Base-by-base conservation (phyloP, 164 flowering plant genomes). In the Echeveria elegans region DNA sequence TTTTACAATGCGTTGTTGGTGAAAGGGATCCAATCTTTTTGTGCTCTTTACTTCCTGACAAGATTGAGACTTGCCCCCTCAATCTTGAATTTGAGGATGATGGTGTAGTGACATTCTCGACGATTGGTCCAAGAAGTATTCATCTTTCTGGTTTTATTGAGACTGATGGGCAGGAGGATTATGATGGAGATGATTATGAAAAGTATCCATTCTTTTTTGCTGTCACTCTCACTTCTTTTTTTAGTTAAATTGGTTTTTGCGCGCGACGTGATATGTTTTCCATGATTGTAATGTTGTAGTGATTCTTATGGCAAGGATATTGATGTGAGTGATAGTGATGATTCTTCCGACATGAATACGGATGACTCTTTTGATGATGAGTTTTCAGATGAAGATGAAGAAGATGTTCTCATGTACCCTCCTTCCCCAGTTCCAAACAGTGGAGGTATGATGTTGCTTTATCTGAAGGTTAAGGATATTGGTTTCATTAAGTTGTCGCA, bases 1-100 rank as follows among this genome's bases (percentile, higher is more conserved):
- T 83, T 30, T 69, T 94, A 68, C 90, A 88, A 68, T 88, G 96
- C 72, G 74, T 76, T 18, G 82, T 84, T 6, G 93, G 92, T 26
- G 81, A 84, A 26, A 82, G 78, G 61, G 71, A 47, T 62, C 90
- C 96, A 0, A 70, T 92, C 63, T 77, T 76, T 63, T 65, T 95
- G 68, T 95, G 99, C 66, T 76, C 90, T 1, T 76, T 95, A 76
- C 74, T 86, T 34, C 97, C 94, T 0, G 82, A 79, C 9, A 83
- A 79, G 71, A 68, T 47, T 16, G 99, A 95, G 63, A 78, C 78
- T 1, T 89, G 89, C 65, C 48, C 86, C 0, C 71, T 95, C 80
- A 75, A 86, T 79, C 86, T 88, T 65, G 94, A 89, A 69, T 87
- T 90, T 65, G 92, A 86, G 70, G 89, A 78, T 10, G 92, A 82